Evolutionary conservation across 768 basidiomycete species (phyloP).

Genomic region (Phanerodontia chrysosporium): DNA sequence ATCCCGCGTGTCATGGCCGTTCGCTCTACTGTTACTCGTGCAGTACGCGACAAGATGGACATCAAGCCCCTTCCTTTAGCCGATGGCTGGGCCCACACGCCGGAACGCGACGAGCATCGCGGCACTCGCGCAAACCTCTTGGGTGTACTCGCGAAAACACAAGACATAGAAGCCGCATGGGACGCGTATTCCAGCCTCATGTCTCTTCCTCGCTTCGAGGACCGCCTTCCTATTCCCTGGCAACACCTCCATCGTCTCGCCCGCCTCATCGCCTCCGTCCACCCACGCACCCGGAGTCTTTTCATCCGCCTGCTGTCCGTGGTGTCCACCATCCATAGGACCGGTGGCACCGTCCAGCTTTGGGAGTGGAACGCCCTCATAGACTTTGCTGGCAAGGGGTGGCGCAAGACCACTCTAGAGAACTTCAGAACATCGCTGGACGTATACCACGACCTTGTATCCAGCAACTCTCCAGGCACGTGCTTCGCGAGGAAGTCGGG

Average conservation of each 20-base stretch:
- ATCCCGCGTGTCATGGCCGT: not conserved
- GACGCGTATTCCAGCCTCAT: slow-evolving; percentile 37
- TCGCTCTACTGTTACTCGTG: not conserved
- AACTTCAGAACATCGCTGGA: slow-evolving; percentile 60
- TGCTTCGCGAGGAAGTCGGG: slow-evolving; percentile 6
- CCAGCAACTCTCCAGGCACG: slow-evolving; percentile 39
- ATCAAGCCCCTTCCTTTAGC: not conserved
- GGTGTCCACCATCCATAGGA: slow-evolving; percentile 48
- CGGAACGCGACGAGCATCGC: not conserved
- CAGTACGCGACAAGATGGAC: not conserved
- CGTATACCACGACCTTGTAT: slow-evolving; percentile 59
- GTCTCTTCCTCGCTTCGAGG: slow-evolving; percentile 10
- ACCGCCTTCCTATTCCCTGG: slow-evolving; percentile 24
- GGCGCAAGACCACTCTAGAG: slow-evolving; percentile 49
- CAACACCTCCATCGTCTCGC: slow-evolving; percentile 56
- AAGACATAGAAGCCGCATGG: slow-evolving; percentile 36
- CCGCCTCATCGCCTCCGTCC: slow-evolving; percentile 50
- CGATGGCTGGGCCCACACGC: not conserved
- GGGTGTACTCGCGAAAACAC: slow-evolving; percentile 24
- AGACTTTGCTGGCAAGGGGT: slow-evolving; percentile 61
- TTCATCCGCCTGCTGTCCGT: slow-evolving; percentile 71
- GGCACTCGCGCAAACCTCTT: not conserved
- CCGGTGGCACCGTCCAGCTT: slow-evolving; percentile 50
- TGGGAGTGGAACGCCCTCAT: slow-evolving; percentile 80
- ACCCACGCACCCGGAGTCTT: slow-evolving; percentile 52